Conservation (phyloP, 345 rosid species). For the Citrus hindsii region DNA sequence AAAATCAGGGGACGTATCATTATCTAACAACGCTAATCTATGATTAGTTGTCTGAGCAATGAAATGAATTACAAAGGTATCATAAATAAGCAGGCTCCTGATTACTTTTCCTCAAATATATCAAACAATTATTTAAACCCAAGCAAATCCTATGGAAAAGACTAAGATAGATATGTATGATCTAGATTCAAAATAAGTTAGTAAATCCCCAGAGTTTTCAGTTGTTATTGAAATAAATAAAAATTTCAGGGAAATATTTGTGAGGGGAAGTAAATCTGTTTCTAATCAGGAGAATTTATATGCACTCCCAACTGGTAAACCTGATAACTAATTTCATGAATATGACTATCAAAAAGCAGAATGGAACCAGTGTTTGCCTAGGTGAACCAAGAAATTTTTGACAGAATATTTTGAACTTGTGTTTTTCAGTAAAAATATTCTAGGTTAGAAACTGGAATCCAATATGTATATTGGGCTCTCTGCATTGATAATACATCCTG, state of each 20-base stretch:
- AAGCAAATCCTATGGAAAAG: neutral
- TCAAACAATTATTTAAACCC: neutral
- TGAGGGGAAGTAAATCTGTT: neutral
- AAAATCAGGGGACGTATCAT: neutral
- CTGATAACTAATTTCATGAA: neutral
- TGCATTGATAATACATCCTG: conserved; percentile 4
- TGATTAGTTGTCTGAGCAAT: neutral
- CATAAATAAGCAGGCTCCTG: neutral
- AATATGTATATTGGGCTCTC: conserved; percentile 6
- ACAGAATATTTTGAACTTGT: neutral
- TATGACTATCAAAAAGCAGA: neutral
- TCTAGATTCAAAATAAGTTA: neutral
- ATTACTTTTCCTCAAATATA: neutral
- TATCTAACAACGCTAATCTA: neutral
- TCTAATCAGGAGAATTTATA: neutral
- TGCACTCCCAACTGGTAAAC: neutral
- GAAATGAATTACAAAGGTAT: neutral
- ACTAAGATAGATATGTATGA: neutral
- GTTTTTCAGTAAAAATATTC: neutral
- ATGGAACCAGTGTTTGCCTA: neutral
- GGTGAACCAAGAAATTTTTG: neutral
- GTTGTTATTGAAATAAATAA: neutral
- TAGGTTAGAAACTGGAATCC: neutral
- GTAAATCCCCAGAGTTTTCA: neutral
- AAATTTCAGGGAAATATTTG: neutral